Conservation (phyloP, 225 moss, liverwort and hornwort species). For the Antitrichia curtipendula region DNA sequence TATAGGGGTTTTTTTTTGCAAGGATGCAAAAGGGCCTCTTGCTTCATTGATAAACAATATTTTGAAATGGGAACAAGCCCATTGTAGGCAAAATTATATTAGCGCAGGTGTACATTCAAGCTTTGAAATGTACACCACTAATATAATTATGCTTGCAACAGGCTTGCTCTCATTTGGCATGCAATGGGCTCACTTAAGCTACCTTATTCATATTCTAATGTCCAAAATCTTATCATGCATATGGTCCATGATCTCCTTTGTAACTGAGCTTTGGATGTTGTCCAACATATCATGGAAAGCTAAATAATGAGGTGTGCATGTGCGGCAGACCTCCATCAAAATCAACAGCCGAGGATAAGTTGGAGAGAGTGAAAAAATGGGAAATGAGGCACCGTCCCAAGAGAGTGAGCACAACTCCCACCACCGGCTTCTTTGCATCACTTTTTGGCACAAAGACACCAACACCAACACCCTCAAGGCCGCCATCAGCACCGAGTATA, state of each 20-base stretch:
- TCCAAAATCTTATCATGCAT: fast-evolving
- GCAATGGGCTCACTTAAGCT: not conserved
- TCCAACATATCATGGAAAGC: not conserved
- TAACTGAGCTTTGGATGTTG: not conserved
- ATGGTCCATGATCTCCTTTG: no score
- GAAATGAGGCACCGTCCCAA: slow-evolving; percentile 8
- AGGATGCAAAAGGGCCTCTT: no score
- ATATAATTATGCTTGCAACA: not conserved
- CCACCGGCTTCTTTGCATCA: not conserved
- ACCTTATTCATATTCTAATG: not conserved
- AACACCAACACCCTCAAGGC: not conserved
- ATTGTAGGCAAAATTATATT: fast-evolving
- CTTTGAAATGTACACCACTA: fast-evolving
- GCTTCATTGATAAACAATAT: not conserved
- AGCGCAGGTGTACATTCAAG: no score
- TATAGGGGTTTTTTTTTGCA: fast-evolving
- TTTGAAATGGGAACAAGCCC: not conserved
- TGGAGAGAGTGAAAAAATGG: slow-evolving; percentile 11
- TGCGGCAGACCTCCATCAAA: not conserved
- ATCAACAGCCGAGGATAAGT: not conserved
- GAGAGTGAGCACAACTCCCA: not conserved
- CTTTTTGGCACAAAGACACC: not conserved
- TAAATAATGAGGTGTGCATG: not conserved
- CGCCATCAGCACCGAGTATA: fast-evolving
- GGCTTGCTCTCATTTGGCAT: fast-evolving